Evolutionary conservation across 345 rosid species (phyloP).

Genomic region (Ailanthus altissimus): DNA sequence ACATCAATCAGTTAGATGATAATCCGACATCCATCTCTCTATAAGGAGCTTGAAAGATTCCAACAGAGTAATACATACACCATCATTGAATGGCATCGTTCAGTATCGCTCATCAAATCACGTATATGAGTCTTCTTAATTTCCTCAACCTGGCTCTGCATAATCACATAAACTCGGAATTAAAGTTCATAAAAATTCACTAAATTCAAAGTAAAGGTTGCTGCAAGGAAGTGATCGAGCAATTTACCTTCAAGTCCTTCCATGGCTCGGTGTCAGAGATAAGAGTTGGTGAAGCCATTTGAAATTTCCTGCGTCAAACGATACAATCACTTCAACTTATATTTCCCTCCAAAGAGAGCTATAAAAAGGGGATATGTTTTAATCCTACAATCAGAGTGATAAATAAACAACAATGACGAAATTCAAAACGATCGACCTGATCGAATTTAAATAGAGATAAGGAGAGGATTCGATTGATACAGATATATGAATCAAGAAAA

Average conservation of each 20-base stretch:
- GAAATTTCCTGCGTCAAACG: neutral
- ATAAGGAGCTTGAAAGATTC: neutral
- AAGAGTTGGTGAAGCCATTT: constrained; percentile 69
- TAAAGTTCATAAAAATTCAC: neutral
- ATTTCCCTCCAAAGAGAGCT: neutral
- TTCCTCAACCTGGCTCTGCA: constrained; percentile 70
- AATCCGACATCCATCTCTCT: neutral
- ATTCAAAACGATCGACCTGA: neutral
- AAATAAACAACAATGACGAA: neutral
- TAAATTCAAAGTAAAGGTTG: neutral
- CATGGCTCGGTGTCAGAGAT: constrained; percentile 74
- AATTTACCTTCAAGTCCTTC: constrained; percentile 82
- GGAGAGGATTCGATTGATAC: neutral
- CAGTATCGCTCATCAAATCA: constrained; percentile 66
- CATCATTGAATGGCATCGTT: constrained; percentile 74
- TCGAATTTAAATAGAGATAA: neutral
- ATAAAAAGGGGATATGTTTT: neutral
- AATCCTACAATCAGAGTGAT: neutral
- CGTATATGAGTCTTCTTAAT: constrained; percentile 77
- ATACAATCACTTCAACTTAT: neutral
- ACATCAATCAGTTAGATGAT: neutral
- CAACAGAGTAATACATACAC: constrained; percentile 42
- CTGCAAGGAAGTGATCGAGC: neutral
- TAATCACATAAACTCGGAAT: neutral
- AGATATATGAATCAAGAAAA: neutral